Percentiles rank a stretch among this genome's conserved stretches.
phyloP scores from a whole-genome alignment of 139 green algal species.

The Ettlia oleoabundans region DNA sequence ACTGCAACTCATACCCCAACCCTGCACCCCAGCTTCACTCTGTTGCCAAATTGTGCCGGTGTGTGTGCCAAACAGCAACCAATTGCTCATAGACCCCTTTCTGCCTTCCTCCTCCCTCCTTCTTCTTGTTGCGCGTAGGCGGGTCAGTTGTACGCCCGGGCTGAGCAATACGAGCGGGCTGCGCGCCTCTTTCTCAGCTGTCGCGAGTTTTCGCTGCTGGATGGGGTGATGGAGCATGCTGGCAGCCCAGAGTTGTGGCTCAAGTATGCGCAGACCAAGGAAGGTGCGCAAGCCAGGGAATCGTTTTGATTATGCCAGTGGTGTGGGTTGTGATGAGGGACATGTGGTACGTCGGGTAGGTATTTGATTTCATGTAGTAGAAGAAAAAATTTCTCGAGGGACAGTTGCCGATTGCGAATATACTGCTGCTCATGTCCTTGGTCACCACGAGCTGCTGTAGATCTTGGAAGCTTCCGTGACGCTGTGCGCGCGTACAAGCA shows the following conservation, averaged over 20 bases:
- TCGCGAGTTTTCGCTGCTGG: slow-evolving; percentile 71
- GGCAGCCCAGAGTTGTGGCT: slow-evolving; percentile 72
- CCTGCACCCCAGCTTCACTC: no score
- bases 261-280: slow-evolving; percentile 81
- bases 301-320: no score
- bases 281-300: slow-evolving; percentile 58
- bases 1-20: no score
- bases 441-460: no score
- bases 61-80: neutral
- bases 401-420: no score
- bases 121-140: slow-evolving; percentile 52
- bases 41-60: no score
- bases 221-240: slow-evolving; percentile 76
- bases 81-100: neutral
- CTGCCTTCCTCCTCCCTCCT: neutral
- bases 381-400: no score
- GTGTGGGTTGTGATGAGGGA: no score
- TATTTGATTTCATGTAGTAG: no score
- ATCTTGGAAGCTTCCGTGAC: slow-evolving; percentile 52
- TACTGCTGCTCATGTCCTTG: no score
- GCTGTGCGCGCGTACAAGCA: slow-evolving; percentile 66
- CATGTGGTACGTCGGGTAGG: no score
- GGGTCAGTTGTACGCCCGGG: slow-evolving; percentile 82
- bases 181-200: slow-evolving; percentile 79
- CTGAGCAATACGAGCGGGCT: slow-evolving; percentile 73